Evolutionary conservation across 1,284 basidiomycete genomes (phyloP), one percentile per base, ranked within the genome.

Genomic region (Ganoderma lucidum): DNA sequence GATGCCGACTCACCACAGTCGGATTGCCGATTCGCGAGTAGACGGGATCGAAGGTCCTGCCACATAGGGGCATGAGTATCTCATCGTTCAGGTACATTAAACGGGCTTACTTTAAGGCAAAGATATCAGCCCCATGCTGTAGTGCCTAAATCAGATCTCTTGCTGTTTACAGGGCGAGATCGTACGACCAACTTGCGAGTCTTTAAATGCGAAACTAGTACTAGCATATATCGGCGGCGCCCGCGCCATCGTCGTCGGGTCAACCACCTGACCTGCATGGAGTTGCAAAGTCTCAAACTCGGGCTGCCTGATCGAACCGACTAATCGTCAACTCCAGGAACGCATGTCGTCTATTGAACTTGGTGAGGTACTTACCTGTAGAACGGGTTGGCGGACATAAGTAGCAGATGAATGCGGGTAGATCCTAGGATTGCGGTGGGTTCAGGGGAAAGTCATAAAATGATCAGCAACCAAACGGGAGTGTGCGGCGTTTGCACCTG

Each of bases 1-100:
- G 48, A 10, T 23, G n/a, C 8, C 6, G 48, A 17, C 87, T 65
- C 77, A 91, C 91, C 66, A 92, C 89, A 4, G 95, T 96, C 12
- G 95, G 95, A 79, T 97, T 96, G 28, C 91, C 90, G 66, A 96
- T 90, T 45, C 93, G 88, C 28, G 90, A 90, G 78, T 94, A 94
- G 70, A 93, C 91, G 80, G 93, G 89, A 15, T 93, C 94, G 30
- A 87, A 81, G 8, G 88, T 82, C 74, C 88, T 90, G 28, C 23
- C 23, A 23, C 2, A 30, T 6, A 56, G 51, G 30, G n/a, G 17
- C 19, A 35, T 28, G 23, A 14, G 12, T 30, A 12, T 28, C 23
- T 51, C 51, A 30, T 30, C 23, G 9, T 30, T 28, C n/a, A 23
- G 8, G 15, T n/a, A 10, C 51, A 12, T 30, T 5, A 14, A 30